Percentiles rank a stretch among this genome's conserved stretches.
Evolutionary conservation across 1,284 basidiomycete species (phyloP).

Genomic region (Cutaneotrichosporon sp.): DNA sequence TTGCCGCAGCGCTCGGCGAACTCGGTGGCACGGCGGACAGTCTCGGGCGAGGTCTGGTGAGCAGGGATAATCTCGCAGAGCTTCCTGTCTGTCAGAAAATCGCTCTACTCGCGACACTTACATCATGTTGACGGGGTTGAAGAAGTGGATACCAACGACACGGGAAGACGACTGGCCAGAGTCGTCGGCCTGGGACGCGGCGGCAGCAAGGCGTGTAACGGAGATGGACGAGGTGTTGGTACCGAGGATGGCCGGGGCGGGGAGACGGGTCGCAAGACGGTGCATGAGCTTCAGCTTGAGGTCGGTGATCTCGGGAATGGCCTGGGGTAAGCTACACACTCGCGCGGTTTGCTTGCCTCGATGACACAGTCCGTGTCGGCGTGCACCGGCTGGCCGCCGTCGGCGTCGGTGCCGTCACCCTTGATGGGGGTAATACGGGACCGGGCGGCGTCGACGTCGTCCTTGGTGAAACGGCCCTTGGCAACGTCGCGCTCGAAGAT

Average conservation of each 20-base stretch:
- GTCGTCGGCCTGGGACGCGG: constrained; percentile 54
- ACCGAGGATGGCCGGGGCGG: constrained; percentile 74
- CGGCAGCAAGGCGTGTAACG: constrained; percentile 84
- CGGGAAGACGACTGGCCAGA: constrained; percentile 28
- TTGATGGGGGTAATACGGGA: constrained; percentile 59
- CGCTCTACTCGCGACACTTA: constrained; percentile 4
- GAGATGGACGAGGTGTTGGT: constrained; percentile 93
- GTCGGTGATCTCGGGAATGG: constrained; percentile 77
- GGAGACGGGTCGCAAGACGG: constrained; percentile 62
- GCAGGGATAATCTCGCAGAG: constrained; percentile 88
- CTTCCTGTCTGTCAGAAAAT: constrained; percentile 57
- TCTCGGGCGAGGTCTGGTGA: constrained; percentile 76
- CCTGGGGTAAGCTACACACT: constrained; percentile 51
- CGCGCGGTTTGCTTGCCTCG: constrained; percentile 57
- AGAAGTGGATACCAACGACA: constrained; percentile 71
- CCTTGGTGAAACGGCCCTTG: constrained; percentile 68
- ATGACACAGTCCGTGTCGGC: constrained; percentile 81
- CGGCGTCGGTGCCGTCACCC: constrained; percentile 27
- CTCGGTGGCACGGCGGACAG: constrained; percentile 66
- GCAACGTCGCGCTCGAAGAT: constrained; percentile 81
- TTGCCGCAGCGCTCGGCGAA: constrained; percentile 90
- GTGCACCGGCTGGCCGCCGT: constrained; percentile 49
- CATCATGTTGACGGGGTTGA: constrained; percentile 94
- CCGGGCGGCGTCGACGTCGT: constrained; percentile 67
- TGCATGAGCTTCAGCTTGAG: constrained; percentile 77